These are phyloP conservation scores for Hypoxylon sp. DNA, from an alignment of 2,329 filamentous ascomycete genomes.

Conservation along the genomic window DNA sequence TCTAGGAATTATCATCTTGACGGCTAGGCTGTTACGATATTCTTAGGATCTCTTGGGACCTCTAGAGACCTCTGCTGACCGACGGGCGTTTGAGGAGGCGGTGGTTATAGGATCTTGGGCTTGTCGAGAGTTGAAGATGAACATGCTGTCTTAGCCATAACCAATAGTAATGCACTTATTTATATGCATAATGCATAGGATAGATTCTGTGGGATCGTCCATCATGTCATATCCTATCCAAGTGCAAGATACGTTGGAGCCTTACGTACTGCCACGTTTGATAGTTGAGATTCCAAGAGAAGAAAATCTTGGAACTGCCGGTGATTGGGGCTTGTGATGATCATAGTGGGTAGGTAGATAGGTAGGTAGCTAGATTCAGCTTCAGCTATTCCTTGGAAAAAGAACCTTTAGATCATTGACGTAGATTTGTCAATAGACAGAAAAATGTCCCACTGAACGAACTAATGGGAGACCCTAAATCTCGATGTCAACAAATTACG, in stretches of 20 bases:
- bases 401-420: no score
- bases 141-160: not conserved
- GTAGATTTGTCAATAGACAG: no score
- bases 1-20: slow-evolving; percentile 7
- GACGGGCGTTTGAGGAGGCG: no score
- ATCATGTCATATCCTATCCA: not conserved
- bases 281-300: not conserved
- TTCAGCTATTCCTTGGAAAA: no score
- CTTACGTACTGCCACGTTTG: not conserved
- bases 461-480: no score
- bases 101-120: not conserved
- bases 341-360: no score
- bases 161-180: not conserved
- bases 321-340: no score
- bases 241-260: not conserved
- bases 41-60: not conserved
- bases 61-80: no score
- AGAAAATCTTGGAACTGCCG: not conserved
- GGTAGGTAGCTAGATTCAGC: no score
- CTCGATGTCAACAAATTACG: no score
- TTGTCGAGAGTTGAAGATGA: not conserved
- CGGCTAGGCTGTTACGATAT: not conserved
- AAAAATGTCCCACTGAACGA: no score
- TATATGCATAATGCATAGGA: not conserved
- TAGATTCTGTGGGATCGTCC: not conserved